Evolutionary conservation across 306 rosid genomes (phyloP).

Genomic region (Hippophae rhamnoides): DNA sequence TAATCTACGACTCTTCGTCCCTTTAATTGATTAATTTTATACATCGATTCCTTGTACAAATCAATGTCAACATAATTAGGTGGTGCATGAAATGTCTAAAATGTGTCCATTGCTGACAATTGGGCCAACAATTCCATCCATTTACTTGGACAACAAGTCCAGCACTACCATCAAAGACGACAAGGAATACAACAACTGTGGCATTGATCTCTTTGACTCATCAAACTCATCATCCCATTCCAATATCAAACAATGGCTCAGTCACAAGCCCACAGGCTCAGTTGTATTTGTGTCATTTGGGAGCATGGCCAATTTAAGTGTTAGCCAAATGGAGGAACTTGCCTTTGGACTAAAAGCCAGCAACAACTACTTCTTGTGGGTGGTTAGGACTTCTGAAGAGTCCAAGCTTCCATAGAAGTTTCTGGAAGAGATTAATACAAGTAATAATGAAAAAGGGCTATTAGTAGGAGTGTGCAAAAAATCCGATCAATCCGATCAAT

Average conservation of each 20-base stretch:
- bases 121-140: constrained; percentile 26
- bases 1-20: too few relatives aligned
- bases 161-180: too few relatives aligned
- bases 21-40: too few relatives aligned
- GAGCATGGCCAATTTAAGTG: constrained; percentile 2
- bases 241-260: constrained; percentile 17
- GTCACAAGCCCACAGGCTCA: constrained; percentile 3
- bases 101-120: constrained; percentile 18
- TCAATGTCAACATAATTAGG: background rate
- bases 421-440: background rate
- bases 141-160: constrained; percentile 10
- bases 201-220: constrained; percentile 1
- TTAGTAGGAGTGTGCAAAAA: too few relatives aligned
- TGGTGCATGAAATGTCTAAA: constrained; percentile 2
- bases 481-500: too few relatives aligned
- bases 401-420: constrained; percentile 19
- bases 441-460: constrained; percentile 2
- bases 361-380: constrained; percentile 15
- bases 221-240: background rate
- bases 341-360: constrained; percentile 4
- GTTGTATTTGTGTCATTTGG: constrained; percentile 24
- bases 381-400: constrained; percentile 11
- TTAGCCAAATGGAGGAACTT: constrained; percentile 17
- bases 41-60: too few relatives aligned
- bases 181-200: constrained; percentile 13